These are phyloP conservation scores for Nothopassalora personata DNA, from an alignment of 2,329 filamentous ascomycete genomes.

Conservation along the genomic window DNA sequence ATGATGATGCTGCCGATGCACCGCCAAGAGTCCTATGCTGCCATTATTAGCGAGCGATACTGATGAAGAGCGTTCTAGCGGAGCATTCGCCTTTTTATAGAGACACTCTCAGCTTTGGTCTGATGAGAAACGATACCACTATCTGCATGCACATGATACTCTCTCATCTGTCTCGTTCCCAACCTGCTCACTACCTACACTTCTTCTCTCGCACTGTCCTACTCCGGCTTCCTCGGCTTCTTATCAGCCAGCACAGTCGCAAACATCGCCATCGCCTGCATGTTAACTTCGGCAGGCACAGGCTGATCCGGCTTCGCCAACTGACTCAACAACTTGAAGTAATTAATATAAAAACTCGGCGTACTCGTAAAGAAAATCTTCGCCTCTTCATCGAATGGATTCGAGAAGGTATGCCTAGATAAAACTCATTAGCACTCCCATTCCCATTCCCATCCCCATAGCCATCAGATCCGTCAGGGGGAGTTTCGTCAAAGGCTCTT, in stretches of 20 bases:
- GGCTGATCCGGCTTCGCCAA: conserved; percentile 42
- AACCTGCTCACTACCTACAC: background rate
- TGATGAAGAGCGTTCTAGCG: background rate
- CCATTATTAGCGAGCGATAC: background rate
- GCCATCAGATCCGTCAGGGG: too few species aligned
- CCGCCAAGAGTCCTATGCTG: background rate
- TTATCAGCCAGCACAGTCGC: conserved; percentile 45
- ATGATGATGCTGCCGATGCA: background rate
- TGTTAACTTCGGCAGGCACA: conserved; percentile 46
- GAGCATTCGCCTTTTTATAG: background rate
- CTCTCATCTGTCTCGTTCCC: background rate
- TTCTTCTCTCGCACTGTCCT: background rate
- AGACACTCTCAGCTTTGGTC: background rate
- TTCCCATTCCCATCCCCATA: too few species aligned
- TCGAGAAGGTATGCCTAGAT: conserved; percentile 48
- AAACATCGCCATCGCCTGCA: conserved; percentile 47
- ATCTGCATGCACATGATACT: background rate
- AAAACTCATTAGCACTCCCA: too few species aligned
- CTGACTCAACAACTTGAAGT: conserved; percentile 50
- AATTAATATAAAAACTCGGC: conserved; percentile 54
- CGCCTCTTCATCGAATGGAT: conserved; percentile 50
- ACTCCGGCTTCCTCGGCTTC: conserved; percentile 31
- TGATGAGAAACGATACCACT: background rate
- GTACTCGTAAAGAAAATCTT: conserved; percentile 55
- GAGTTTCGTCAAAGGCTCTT: too few species aligned